These are phyloP conservation scores for Linum usitatissimum DNA, from an alignment of 345 rosid species.

Conservation along the genomic window DNA sequence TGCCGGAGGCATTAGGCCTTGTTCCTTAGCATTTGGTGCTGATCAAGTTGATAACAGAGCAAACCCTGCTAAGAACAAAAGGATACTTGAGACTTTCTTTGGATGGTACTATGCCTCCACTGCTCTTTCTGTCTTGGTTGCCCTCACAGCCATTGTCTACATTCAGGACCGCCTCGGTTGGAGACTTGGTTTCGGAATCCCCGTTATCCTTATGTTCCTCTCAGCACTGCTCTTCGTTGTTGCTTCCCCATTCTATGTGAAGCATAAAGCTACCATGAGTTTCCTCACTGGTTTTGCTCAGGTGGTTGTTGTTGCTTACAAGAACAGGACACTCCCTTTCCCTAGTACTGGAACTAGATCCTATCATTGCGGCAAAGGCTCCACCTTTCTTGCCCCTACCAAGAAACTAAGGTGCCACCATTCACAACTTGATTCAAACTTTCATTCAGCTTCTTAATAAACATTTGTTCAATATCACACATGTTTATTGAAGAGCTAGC, in stretches of 20 bases:
- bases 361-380: conserved; percentile 43
- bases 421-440: background rate
- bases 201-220: conserved; percentile 43
- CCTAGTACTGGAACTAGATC: conserved; percentile 26
- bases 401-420: conserved; percentile 1
- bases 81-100: conserved; percentile 51
- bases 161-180: conserved; percentile 56
- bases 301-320: conserved; percentile 34
- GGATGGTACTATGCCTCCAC: conserved; percentile 60
- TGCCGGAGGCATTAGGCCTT: conserved; percentile 68
- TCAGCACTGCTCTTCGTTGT: conserved; percentile 34
- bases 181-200: conserved; percentile 50
- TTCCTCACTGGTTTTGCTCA: conserved; percentile 42
- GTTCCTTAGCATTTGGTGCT: conserved; percentile 69
- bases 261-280: conserved; percentile 30
- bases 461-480: background rate
- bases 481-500: too few species aligned
- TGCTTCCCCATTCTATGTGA: conserved; percentile 41
- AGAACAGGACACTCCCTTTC: conserved; percentile 36
- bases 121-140: conserved; percentile 35
- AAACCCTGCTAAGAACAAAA: conserved; percentile 25
- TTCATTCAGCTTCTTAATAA: background rate
- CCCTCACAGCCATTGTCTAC: conserved; percentile 45
- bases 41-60: conserved; percentile 43
- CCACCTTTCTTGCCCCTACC: conserved; percentile 32